Base-by-base conservation (phyloP, 2,329 filamentous ascomycete genomes). In the Colletotrichum sp. region DNA sequence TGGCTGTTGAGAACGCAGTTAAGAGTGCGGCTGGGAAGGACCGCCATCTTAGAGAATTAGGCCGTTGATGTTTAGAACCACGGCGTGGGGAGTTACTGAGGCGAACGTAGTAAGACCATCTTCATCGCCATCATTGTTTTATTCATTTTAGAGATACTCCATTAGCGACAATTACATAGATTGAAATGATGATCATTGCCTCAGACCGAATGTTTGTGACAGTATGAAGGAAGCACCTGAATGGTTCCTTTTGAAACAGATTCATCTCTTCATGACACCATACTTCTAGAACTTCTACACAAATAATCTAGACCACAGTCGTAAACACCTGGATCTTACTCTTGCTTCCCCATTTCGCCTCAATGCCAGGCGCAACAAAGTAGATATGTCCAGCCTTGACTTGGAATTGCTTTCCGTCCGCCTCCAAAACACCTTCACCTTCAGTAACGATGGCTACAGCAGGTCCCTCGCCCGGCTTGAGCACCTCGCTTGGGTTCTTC, bases 381-480 rank as follows among this genome's bases (percentile, higher is more conserved):
- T 89, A 95, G 13, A 94, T 90, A 78, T 87, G 90, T 0, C 93
- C 94, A 81, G 92, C 90, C 30, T 88, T 89, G 62, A 94, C 75
- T 34, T 90, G 85, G 73, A 90, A 85, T 18, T 85, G 86, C 79
- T 89, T 86, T 0, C 88, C 90, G 6, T 90, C 87, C 1, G 88
- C 89, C 74, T 85, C 87, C 87, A 95, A 85, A 28, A 82, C 86
- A 2, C 92, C 93, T 67, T 84, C 83, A 0, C 93, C 93, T 36
- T 88, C 87, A 0, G 90, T 93, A 4, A 92, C 89, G 71, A 95
- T 88, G 80, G 93, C 82, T 32, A 95, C 88, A 69, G 90, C 91
- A 0, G 93, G 93, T 0, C 93, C 94, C 0, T 88, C 85, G 24
- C 93, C 84, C 3, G 87, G 84, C 60, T 83, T 84, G 18, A 94